A percentile compares a stretch with the other conserved stretches of the same genome.
Conservation (phyloP, 2,329 filamentous ascomycete species). For the Alternaria incomplexa region DNA sequence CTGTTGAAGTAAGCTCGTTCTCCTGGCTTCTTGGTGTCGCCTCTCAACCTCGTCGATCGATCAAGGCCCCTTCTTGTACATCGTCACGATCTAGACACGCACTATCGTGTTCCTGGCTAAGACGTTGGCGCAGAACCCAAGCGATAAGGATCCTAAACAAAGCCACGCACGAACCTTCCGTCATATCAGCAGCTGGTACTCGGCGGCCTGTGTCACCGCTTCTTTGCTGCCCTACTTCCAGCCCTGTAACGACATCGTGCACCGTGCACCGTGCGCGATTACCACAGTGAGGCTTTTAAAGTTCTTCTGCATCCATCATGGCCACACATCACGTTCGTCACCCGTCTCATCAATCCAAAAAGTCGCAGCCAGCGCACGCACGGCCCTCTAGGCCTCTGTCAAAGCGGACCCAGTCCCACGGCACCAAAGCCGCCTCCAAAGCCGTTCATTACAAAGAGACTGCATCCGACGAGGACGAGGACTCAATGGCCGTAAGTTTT, state of each 20-base stretch:
- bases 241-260: conserved; percentile 36
- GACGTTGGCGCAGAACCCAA: conserved; percentile 35
- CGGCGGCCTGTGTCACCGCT: conserved; percentile 47
- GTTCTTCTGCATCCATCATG: conserved; percentile 42
- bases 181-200: conserved; percentile 42
- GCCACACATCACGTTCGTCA: conserved; percentile 45
- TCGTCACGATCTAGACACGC: not conserved
- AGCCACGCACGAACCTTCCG: conserved; percentile 44
- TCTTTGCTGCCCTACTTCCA: conserved; percentile 32
- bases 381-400: conserved; percentile 42
- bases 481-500: conserved; percentile 59
- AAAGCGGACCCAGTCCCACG: conserved; percentile 43
- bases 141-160: conserved; percentile 47
- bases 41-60: not conserved
- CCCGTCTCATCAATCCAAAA: conserved; percentile 45
- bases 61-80: not conserved
- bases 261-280: conserved; percentile 45
- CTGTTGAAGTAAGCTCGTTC: conserved; percentile 30
- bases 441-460: conserved; percentile 29
- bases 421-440: conserved; percentile 36
- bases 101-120: conserved; percentile 43
- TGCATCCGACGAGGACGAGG: conserved; percentile 52
- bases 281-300: conserved; percentile 41
- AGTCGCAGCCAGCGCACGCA: conserved; percentile 42
- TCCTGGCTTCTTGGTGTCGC: not conserved